Conservation (phyloP, 257 asterid genomes). For the Lycium ferocissimum region DNA sequence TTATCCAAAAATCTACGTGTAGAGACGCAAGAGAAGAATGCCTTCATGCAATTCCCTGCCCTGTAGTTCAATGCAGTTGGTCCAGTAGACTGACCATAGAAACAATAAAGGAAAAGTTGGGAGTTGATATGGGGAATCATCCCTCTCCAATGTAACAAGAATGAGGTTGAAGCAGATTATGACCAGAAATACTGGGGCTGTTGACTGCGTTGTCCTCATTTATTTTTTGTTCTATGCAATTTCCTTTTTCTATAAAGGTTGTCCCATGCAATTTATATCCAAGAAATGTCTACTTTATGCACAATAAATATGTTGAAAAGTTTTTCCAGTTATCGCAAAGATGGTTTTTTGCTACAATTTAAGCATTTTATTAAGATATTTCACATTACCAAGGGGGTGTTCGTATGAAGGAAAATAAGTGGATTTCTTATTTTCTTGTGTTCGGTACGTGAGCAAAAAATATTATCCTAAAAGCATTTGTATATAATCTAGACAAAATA, state of each 20-base stretch:
- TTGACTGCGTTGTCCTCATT: neutral
- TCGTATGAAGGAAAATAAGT: too few relatives aligned
- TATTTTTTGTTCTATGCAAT: neutral
- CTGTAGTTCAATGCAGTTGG: neutral
- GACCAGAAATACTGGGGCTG: neutral
- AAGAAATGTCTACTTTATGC: constrained; percentile 17
- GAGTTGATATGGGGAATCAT: neutral
- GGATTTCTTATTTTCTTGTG: too few relatives aligned
- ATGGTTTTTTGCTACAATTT: neutral
- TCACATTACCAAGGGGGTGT: neutral
- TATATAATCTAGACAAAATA: too few relatives aligned
- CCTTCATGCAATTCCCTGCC: neutral
- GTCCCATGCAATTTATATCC: neutral
- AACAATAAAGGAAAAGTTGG: neutral
- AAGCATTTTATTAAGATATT: constrained; percentile 5
- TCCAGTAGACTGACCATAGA: neutral
- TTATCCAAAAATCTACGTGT: neutral
- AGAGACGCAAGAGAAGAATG: neutral
- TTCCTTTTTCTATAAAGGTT: neutral
- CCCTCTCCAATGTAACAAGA: neutral
- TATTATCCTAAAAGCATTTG: too few relatives aligned
- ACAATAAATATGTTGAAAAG: neutral
- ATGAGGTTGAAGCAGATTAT: neutral
- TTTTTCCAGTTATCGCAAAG: neutral
- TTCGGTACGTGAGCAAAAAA: too few relatives aligned